phyloP scores from a whole-genome alignment of 78 protist genomes.

The Polysphondylium violaceum region DNA sequence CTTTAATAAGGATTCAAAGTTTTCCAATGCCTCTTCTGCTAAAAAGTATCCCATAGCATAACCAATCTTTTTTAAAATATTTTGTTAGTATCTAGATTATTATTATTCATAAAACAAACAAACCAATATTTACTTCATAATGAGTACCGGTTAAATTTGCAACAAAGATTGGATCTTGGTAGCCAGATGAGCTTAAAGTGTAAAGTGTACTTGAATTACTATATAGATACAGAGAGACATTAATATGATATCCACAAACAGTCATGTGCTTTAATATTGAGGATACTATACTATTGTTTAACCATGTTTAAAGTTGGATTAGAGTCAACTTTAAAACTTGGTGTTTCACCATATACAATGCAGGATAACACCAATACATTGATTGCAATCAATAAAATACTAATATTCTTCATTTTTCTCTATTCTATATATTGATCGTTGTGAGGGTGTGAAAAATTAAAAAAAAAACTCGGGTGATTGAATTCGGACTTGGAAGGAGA shows the following conservation, averaged over 20 bases:
- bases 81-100: too few relatives aligned
- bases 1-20: constrained; percentile 2
- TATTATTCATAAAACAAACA: too few relatives aligned
- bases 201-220: constrained; percentile 50
- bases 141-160: constrained; percentile 69
- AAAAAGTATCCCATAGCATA: constrained; percentile 49
- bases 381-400: neutral
- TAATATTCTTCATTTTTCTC: constrained; percentile 1
- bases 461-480: too few relatives aligned
- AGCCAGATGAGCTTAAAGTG: constrained; percentile 25
- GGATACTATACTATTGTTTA: constrained; percentile 30
- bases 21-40: constrained; percentile 14
- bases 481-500: too few relatives aligned
- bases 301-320: constrained; percentile 18
- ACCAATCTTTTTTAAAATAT: too few relatives aligned
- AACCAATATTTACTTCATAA: too few relatives aligned
- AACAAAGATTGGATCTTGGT: constrained; percentile 41
- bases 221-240: neutral
- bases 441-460: too few relatives aligned
- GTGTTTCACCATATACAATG: neutral
- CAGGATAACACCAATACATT: neutral
- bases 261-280: neutral
- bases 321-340: constrained; percentile 49
- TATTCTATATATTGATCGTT: too few relatives aligned
- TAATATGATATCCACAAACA: neutral